These are phyloP conservation scores for Torrubiella hemipterigena DNA, from an alignment of 2,329 filamentous ascomycete species.

Conservation along the genomic window DNA sequence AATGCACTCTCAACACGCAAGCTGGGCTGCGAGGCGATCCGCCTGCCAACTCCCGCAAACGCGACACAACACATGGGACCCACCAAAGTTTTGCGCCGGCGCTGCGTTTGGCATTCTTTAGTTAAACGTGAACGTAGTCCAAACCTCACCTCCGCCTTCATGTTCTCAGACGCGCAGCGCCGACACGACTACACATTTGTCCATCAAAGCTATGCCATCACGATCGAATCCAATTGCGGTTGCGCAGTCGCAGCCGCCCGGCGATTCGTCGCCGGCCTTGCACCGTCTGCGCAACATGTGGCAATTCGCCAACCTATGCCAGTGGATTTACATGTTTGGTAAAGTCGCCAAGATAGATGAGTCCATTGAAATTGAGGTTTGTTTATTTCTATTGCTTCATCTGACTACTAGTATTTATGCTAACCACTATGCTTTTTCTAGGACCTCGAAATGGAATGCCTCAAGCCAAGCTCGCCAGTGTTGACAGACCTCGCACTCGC, in stretches of 20 bases:
- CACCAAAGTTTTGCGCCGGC: no score
- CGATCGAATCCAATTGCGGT: background rate
- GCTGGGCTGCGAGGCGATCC: no score
- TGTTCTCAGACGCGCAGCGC: no score
- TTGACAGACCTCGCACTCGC: constrained; percentile 74
- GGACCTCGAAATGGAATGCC: constrained; percentile 81
- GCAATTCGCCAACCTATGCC: constrained; percentile 89
- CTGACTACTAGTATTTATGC: no score
- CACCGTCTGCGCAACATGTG: constrained; percentile 75
- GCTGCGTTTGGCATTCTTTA: no score
- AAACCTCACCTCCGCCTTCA: no score
- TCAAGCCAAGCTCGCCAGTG: constrained; percentile 64
- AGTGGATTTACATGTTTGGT: constrained; percentile 89
- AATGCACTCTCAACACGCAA: no score
- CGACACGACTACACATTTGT: no score
- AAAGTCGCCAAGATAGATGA: constrained; percentile 82
- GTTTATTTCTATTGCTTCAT: constrained; percentile 1
- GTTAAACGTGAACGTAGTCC: no score
- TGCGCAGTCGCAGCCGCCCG: background rate
- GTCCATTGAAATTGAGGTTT: constrained; percentile 79
- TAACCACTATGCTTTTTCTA: no score
- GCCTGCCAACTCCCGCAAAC: no score
- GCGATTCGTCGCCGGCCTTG: constrained; percentile 29
- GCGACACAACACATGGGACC: no score
- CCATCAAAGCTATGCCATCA: constrained; percentile 1